Conservation (phyloP, 345 rosid species). For the Aquilaria malaccensis region DNA sequence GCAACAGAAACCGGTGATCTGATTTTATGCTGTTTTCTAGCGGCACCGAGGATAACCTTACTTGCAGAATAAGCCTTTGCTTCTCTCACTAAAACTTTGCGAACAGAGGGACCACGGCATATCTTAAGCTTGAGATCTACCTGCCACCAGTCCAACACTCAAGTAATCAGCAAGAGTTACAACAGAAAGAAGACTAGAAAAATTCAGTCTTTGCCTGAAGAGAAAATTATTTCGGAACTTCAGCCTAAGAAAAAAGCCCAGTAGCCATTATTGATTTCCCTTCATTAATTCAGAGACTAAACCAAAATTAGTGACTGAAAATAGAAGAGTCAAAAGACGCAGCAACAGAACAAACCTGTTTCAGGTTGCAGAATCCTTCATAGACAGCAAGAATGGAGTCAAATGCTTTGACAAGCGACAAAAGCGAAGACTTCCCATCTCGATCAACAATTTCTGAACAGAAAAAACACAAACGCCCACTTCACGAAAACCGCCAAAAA, state of each 20-base stretch:
- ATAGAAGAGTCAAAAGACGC: neutral
- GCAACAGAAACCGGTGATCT: slow-evolving; percentile 64
- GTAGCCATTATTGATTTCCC: neutral
- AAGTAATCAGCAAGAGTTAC: no score
- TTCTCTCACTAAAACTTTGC: slow-evolving; percentile 67
- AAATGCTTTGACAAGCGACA: slow-evolving; percentile 76
- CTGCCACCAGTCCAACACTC: slow-evolving; percentile 23
- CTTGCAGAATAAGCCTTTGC: slow-evolving; percentile 56
- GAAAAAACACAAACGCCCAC: slow-evolving; percentile 1
- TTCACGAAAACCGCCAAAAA: neutral
- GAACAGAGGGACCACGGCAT: slow-evolving; percentile 67
- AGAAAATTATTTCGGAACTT: neutral
- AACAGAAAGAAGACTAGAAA: no score
- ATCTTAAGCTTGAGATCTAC: slow-evolving; percentile 93
- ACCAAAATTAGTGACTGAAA: neutral
- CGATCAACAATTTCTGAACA: slow-evolving; percentile 44
- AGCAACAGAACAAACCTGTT: slow-evolving; percentile 49
- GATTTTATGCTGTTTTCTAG: slow-evolving; percentile 39
- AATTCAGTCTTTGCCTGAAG: no score
- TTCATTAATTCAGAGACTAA: slow-evolving; percentile 9
- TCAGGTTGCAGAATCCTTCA: slow-evolving; percentile 97
- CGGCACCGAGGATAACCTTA: slow-evolving; percentile 62
- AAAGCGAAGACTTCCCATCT: slow-evolving; percentile 62
- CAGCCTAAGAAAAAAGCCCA: neutral
- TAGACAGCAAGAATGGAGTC: slow-evolving; percentile 81